Conservation (phyloP, 2,329 filamentous ascomycete genomes). For the Lasiodiplodia gonubiensis region DNA sequence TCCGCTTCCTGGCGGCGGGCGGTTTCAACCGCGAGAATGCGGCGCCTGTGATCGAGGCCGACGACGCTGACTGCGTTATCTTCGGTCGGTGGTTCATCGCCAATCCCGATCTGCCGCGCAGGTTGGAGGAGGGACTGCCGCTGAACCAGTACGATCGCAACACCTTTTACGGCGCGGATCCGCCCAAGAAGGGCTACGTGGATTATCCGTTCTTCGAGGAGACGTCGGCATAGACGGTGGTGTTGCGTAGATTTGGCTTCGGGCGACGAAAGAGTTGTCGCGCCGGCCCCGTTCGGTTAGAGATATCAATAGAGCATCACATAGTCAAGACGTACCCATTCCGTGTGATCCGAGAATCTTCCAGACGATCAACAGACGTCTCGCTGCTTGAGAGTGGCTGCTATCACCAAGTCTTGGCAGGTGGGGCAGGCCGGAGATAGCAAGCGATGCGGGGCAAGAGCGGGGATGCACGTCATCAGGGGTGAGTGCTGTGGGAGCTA, state of each 20-base stretch:
- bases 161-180: slow-evolving; percentile 52
- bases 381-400: background rate
- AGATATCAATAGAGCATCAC: background rate
- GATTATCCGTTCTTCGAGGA: slow-evolving; percentile 48
- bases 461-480: slow-evolving; percentile 13
- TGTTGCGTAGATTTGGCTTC: background rate
- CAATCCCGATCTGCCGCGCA: slow-evolving; percentile 50
- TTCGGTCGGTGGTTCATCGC: slow-evolving; percentile 52
- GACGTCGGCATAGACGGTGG: background rate
- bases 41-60: slow-evolving; percentile 39
- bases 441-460: slow-evolving; percentile 18
- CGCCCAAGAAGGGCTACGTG: slow-evolving; percentile 46
- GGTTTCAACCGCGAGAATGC: slow-evolving; percentile 46
- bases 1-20: slow-evolving; percentile 46
- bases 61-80: slow-evolving; percentile 46
- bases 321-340: background rate
- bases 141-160: slow-evolving; percentile 47
- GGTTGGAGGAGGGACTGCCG: slow-evolving; percentile 44
- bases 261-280: background rate
- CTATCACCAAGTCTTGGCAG: slow-evolving; percentile 6
- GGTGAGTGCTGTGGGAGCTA: slow-evolving; percentile 48
- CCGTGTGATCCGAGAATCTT: background rate
- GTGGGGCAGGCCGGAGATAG: background rate
- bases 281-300: background rate
- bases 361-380: background rate